phyloP scores from a whole-genome alignment of 805 yeast genomes.

The Middelhovenomyces tepae region DNA sequence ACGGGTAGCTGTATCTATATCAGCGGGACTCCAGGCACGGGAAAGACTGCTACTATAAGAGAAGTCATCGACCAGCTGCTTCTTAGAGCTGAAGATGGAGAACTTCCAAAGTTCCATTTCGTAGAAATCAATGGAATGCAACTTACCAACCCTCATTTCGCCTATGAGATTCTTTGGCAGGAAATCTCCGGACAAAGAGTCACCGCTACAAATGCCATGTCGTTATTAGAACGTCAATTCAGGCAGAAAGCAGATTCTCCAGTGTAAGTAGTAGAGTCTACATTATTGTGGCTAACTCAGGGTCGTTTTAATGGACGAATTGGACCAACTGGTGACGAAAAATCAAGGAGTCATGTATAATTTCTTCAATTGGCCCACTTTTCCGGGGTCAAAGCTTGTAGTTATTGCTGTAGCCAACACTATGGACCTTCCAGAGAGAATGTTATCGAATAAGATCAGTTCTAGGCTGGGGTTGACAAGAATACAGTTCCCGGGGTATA shows the following conservation, averaged over 20 bases:
- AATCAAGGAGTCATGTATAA: conserved; percentile 86
- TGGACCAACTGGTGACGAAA: conserved; percentile 81
- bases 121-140: conserved; percentile 89
- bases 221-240: conserved; percentile 65
- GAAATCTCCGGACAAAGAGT: conserved; percentile 48
- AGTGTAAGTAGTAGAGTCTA: conserved; percentile 4
- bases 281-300: conserved; percentile 45
- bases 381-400: conserved; percentile 64
- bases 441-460: conserved; percentile 77
- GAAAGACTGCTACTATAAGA: conserved; percentile 88
- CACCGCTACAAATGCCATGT: conserved; percentile 55
- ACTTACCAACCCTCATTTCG: conserved; percentile 64
- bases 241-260: conserved; percentile 15
- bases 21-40: conserved; percentile 97
- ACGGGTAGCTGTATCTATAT: conserved; percentile 81
- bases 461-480: conserved; percentile 85
- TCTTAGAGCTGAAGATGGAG: conserved; percentile 30
- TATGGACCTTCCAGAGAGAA: conserved; percentile 92
- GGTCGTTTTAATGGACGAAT: conserved; percentile 79
- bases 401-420: conserved; percentile 95
- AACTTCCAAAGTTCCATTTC: conserved; percentile 49
- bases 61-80: conserved; percentile 71
- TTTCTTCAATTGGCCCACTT: conserved; percentile 96
- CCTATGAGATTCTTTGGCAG: conserved; percentile 79
- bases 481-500: conserved; percentile 82